Evolutionary conservation across 2,329 filamentous ascomycete genomes (phyloP).

Genomic region (Pseudohalonectria lignicola): DNA sequence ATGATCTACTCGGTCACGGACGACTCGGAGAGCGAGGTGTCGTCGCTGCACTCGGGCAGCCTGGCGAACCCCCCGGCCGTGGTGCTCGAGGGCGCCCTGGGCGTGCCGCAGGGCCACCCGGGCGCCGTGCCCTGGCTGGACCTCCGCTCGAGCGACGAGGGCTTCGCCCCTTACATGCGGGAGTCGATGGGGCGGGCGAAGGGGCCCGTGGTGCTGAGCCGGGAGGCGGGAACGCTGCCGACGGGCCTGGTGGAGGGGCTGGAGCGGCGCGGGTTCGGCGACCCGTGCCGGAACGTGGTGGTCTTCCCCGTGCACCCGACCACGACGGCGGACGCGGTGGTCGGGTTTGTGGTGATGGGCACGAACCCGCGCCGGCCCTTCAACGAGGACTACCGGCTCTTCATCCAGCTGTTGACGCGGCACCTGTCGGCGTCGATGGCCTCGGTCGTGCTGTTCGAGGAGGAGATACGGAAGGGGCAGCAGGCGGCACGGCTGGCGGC

Average conservation of each 20-base stretch:
- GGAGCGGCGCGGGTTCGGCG: constrained; percentile 59
- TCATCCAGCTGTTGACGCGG: constrained; percentile 62
- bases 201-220: constrained; percentile 55
- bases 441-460: constrained; percentile 72
- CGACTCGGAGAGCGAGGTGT: constrained; percentile 59
- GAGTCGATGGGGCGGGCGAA: constrained; percentile 59
- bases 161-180: constrained; percentile 66
- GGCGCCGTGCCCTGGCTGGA: constrained; percentile 54
- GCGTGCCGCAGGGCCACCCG: constrained; percentile 53
- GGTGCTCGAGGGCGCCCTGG: constrained; percentile 60
- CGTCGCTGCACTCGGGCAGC: constrained; percentile 55
- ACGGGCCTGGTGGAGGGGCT: constrained; percentile 53
- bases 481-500: constrained; percentile 64
- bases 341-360: constrained; percentile 71
- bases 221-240: constrained; percentile 57
- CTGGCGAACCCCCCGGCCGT: constrained; percentile 45
- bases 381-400: constrained; percentile 70
- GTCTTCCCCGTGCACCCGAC: constrained; percentile 73
- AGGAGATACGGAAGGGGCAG: constrained; percentile 68
- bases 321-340: constrained; percentile 54
- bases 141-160: constrained; percentile 55
- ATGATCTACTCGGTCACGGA: constrained; percentile 67
- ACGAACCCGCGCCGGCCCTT: constrained; percentile 70
- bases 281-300: constrained; percentile 59
- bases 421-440: constrained; percentile 72